Evolutionary conservation across 208 protist genomes (phyloP).

Genomic region (Trypanosoma melophagium): DNA sequence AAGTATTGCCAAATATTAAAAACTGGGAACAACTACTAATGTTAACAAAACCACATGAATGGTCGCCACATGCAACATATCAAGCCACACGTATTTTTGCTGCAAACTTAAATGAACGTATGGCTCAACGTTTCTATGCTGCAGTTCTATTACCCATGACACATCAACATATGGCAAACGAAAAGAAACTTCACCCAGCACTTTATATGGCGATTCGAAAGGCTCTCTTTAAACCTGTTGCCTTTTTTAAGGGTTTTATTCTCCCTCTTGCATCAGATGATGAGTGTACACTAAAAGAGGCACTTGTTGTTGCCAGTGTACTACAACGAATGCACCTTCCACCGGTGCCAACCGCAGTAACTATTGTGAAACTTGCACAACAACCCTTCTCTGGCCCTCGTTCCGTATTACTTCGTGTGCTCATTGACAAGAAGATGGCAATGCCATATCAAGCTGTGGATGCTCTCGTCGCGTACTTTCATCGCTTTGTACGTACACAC

Average conservation of each 20-base stretch:
- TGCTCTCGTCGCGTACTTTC: constrained; percentile 95
- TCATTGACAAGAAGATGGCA: constrained; percentile 98
- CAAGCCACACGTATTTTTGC: constrained; percentile 97
- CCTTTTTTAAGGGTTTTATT: constrained; percentile 99
- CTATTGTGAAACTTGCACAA: constrained; percentile 94
- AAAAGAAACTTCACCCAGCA: constrained; percentile 97
- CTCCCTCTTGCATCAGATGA: constrained; percentile 95
- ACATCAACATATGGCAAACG: constrained; percentile 67
- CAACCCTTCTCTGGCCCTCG: constrained; percentile 91
- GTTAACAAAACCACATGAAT: constrained; percentile 95
- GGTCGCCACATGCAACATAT: constrained; percentile 95
- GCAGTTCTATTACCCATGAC: constrained; percentile 97
- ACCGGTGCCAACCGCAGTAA: constrained; percentile 88
- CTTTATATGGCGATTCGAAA: constrained; percentile 98
- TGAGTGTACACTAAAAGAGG: constrained; percentile 95
- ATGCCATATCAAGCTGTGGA: constrained; percentile 96
- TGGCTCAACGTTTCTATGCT: constrained; percentile 97
- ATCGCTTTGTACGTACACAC: constrained; percentile 85
- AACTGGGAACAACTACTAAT: constrained; percentile 98
- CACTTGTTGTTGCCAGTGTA: constrained; percentile 93
- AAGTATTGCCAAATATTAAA: constrained; percentile 96
- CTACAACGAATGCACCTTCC: constrained; percentile 92
- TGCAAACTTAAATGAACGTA: constrained; percentile 95
- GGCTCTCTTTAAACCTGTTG: constrained; percentile 97
- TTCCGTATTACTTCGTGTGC: constrained; percentile 93